Percentiles rank a stretch among this genome's conserved stretches.
phyloP scores from a whole-genome alignment of 176 grass and related monocot genomes.

The Aegilops speltoides region DNA sequence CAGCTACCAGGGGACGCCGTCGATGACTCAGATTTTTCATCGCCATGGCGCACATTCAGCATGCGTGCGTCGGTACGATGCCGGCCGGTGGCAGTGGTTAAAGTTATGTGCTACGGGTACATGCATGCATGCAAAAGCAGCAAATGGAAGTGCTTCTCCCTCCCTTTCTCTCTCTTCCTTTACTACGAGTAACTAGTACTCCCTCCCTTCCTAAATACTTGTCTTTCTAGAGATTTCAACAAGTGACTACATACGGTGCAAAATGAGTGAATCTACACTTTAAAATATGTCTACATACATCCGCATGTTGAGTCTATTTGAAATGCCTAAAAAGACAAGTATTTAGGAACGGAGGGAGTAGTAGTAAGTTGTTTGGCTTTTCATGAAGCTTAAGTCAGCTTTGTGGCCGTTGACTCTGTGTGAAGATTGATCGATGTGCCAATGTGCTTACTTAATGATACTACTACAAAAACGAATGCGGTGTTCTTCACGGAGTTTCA shows the following conservation, averaged over 20 bases:
- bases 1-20: not conserved
- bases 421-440: not conserved
- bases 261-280: too few relatives aligned
- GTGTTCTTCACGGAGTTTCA: not conserved
- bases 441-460: not conserved
- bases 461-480: not conserved
- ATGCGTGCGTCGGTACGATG: not conserved
- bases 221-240: too few relatives aligned
- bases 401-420: not conserved
- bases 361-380: not conserved
- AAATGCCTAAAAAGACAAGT: too few relatives aligned
- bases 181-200: not conserved
- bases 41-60: not conserved
- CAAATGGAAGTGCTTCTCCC: not conserved
- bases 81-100: not conserved
- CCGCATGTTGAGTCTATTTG: too few relatives aligned
- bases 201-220: too few relatives aligned
- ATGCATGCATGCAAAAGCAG: conserved; percentile 7
- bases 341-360: too few relatives aligned
- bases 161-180: not conserved
- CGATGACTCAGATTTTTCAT: too few relatives aligned
- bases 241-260: too few relatives aligned
- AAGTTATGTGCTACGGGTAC: not conserved
- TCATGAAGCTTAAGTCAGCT: not conserved
- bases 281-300: too few relatives aligned